These are phyloP conservation scores for Theobroma grandiflorum DNA, from an alignment of 441 rosid genomes.

Conservation along the genomic window DNA sequence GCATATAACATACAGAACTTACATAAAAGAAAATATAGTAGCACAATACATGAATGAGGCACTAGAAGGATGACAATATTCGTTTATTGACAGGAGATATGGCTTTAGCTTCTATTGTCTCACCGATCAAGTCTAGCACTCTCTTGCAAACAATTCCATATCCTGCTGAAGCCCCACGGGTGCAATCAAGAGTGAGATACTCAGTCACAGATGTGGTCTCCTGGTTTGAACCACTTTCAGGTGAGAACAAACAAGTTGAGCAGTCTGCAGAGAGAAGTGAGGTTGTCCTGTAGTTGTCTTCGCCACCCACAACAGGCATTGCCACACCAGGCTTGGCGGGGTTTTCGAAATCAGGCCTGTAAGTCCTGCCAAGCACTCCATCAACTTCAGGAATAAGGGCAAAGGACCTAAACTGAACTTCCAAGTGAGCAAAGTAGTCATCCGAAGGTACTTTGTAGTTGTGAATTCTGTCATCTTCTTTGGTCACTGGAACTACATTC, in stretches of 20 bases:
- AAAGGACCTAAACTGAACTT: constrained; percentile 68
- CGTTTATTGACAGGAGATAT: background rate
- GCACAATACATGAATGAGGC: background rate
- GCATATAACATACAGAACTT: background rate
- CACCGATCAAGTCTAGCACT: background rate
- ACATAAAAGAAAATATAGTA: background rate
- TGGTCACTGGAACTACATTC: constrained; percentile 77
- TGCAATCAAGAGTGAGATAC: constrained; percentile 9
- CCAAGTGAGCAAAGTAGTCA: constrained; percentile 77
- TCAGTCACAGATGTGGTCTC: background rate
- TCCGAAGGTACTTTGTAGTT: constrained; percentile 62
- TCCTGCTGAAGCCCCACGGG: background rate
- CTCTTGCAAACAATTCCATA: constrained; percentile 22
- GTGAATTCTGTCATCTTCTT: constrained; percentile 75
- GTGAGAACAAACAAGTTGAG: constrained; percentile 55
- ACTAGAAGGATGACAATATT: background rate
- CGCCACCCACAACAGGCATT: constrained; percentile 79
- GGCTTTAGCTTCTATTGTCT: background rate
- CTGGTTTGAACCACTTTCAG: constrained; percentile 4
- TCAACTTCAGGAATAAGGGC: constrained; percentile 64
- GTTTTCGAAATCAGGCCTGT: constrained; percentile 65
- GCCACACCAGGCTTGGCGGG: constrained; percentile 75
- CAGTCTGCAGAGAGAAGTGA: constrained; percentile 64
- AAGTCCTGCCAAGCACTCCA: constrained; percentile 82
- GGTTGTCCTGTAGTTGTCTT: constrained; percentile 59